Evolutionary conservation across 352 stramenopile species (phyloP).

Genomic region (Thalassiosira allenii): DNA sequence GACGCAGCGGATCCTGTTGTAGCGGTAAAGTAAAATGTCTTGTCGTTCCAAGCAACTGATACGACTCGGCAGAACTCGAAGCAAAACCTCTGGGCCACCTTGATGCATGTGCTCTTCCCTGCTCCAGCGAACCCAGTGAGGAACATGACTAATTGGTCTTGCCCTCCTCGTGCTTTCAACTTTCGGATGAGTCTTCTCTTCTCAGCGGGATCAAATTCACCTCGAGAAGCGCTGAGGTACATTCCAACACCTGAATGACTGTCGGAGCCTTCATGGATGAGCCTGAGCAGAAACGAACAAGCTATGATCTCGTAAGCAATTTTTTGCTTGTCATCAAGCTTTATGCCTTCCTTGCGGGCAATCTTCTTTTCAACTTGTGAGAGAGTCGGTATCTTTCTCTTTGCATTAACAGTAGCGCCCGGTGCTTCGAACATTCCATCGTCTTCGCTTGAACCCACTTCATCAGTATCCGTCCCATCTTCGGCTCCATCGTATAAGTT

Average conservation of each 20-base stretch:
- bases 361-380: not conserved
- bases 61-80: conserved; percentile 16
- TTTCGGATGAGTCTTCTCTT: not conserved
- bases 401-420: not conserved
- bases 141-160: conserved; percentile 11
- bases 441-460: too few species aligned
- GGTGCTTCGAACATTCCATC: not conserved
- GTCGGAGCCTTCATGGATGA: not conserved
- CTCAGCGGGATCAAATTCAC: not conserved
- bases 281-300: not conserved
- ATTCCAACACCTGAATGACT: too few species aligned
- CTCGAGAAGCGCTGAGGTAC: not conserved
- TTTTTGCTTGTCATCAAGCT: not conserved
- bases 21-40: conserved; percentile 8
- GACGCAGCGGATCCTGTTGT: conserved; percentile 2
- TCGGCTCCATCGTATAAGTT: not conserved
- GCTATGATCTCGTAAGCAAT: not conserved
- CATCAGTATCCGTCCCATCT: not conserved
- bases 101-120: conserved; percentile 9
- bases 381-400: not conserved
- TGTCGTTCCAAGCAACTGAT: conserved; percentile 12
- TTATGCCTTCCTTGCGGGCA: not conserved
- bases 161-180: not conserved
- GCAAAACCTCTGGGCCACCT: conserved; percentile 14
- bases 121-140: conserved; percentile 16